phyloP scores from a whole-genome alignment of 805 yeast species.

The Zygosaccharomyces siamensis region DNA sequence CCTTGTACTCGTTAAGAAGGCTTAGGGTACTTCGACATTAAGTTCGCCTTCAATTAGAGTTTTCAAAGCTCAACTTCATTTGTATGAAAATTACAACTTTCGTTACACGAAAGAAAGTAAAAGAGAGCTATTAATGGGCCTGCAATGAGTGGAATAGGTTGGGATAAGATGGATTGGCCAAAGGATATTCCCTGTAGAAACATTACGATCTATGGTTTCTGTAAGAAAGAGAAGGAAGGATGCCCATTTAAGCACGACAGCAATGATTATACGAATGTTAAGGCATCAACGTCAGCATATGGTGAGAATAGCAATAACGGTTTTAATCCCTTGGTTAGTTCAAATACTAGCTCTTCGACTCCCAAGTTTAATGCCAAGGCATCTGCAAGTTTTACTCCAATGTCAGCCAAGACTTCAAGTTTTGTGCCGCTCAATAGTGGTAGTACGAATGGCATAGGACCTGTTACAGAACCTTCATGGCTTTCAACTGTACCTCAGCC shows the following conservation, averaged over 20 bases:
- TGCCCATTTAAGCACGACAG: slow-evolving; percentile 73
- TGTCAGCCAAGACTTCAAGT: slow-evolving; percentile 12
- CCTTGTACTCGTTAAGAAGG: too few relatives aligned
- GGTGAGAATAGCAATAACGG: slow-evolving; percentile 1
- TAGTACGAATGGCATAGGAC: slow-evolving; percentile 2
- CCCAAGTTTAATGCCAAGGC: slow-evolving; percentile 49
- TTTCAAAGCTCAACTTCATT: background rate
- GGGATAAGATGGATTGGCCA: slow-evolving; percentile 45
- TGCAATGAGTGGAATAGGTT: slow-evolving; percentile 10
- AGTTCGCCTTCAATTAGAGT: background rate
- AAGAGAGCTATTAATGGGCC: background rate
- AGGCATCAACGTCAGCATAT: background rate
- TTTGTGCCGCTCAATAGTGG: slow-evolving; percentile 1
- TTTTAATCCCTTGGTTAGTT: background rate
- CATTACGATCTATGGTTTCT: slow-evolving; percentile 78
- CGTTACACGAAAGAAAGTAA: background rate
- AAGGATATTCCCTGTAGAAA: slow-evolving; percentile 79
- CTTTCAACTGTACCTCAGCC: slow-evolving; percentile 7
- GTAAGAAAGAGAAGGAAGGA: slow-evolving; percentile 83
- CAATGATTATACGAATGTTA: slow-evolving; percentile 21
- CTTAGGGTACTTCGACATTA: background rate
- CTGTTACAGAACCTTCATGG: slow-evolving; percentile 3
- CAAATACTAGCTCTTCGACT: slow-evolving; percentile 5
- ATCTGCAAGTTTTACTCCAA: slow-evolving; percentile 53
- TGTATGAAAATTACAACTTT: background rate